A percentile compares a stretch with the other conserved stretches of the same genome.
Conservation (phyloP, 1,284 basidiomycete genomes). For the Rhodotorula sp. region DNA sequence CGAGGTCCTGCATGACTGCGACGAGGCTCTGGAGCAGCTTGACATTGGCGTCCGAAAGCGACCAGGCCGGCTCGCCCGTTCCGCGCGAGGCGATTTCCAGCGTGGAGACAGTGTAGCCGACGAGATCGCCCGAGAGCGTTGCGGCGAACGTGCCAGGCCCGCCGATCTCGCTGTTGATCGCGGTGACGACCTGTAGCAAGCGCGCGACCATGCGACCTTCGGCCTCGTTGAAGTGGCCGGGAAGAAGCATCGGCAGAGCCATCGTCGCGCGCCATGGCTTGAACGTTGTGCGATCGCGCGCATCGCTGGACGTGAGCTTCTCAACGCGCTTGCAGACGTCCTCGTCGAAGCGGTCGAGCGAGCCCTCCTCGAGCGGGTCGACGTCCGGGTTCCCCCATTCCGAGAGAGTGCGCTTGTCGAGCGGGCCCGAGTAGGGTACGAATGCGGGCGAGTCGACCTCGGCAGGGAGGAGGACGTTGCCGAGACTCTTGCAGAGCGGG, state of each 20-base stretch:
- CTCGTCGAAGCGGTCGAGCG: neutral
- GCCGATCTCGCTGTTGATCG: conserved; percentile 28
- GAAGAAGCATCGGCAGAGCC: conserved; percentile 17
- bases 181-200: conserved; percentile 29
- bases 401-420: conserved; percentile 14
- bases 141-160: conserved; percentile 50
- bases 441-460: conserved; percentile 21
- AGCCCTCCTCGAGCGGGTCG: conserved; percentile 48
- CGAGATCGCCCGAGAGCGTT: conserved; percentile 83
- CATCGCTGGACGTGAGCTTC: conserved; percentile 17
- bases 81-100: conserved; percentile 80
- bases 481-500: conserved; percentile 96
- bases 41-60: conserved; percentile 74
- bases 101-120: conserved; percentile 83
- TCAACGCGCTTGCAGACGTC: conserved; percentile 8
- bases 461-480: conserved; percentile 89
- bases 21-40: conserved; percentile 75
- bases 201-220: conserved; percentile 37
- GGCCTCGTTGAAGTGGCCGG: conserved; percentile 17
- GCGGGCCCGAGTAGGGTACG: conserved; percentile 9
- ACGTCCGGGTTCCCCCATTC: conserved; percentile 37
- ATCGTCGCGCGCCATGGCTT: conserved; percentile 32
- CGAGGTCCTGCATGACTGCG: conserved; percentile 65
- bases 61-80: conserved; percentile 59
- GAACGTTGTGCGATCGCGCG: conserved; percentile 26